Evolutionary conservation across 2,329 filamentous ascomycete species (phyloP), one percentile per base, ranked within the genome.

Genomic region (Verticillium longisporum): DNA sequence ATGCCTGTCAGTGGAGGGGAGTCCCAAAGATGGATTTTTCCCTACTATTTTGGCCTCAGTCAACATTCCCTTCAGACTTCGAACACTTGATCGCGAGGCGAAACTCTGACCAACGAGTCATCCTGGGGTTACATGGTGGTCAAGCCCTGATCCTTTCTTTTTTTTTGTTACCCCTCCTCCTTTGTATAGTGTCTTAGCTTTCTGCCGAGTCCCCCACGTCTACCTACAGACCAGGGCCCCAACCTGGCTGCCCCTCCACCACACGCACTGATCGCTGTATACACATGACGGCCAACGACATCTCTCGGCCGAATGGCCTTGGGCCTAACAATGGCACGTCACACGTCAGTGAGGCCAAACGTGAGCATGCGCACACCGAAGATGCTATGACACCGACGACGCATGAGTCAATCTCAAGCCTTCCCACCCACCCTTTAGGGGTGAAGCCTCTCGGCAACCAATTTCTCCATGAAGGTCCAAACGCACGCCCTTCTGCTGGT

Each of bases 391-490:
- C 21, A 18, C 3, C n/a, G 13, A 41, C 38, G 3, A 50, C 45
- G 9, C n/a, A 50, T 50, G 45, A 50, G 45, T 50, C 54, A 55
- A 34, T 34, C 54, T 55, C 31, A 21, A 34, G 26, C 54, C 32
- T 34, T 15, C 50, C 89, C 58, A 80, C 82, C 45, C 94, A 98
- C 78, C 92, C 92, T 41, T 79, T 97, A 56, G 89, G 89, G 36
- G 82, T 98, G 65, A 95, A 92, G 71, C 94, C 95, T 1, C 83
- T 89, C 63, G 95, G 94, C 41, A 98, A 99, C 77, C 87, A 88
- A 67, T 88, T 83, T 57, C 83, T 94, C 54, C 85, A 86, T 21
- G 80, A 85, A 13, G 80, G 79, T 2, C 80, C 80, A 60, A 90
- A 90, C 75, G 83, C 92, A 56, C 90, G 91, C 62, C 74, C 78